Percentiles rank a stretch among this genome's conserved stretches.
phyloP scores from a whole-genome alignment of 75 land plant genomes.

The Sequoiadendron giganteum region DNA sequence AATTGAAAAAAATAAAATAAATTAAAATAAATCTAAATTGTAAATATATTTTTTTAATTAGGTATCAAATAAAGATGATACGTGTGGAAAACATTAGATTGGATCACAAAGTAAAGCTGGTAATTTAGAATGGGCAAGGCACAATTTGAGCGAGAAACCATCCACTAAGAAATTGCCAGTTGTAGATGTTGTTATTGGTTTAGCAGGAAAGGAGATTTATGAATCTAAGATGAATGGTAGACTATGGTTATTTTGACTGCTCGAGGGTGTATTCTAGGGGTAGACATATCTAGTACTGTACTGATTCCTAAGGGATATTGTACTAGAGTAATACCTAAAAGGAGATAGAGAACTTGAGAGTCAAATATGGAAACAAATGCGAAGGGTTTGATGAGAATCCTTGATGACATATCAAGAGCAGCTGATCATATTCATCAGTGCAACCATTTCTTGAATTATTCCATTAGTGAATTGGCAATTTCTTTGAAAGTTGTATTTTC shows the following conservation, averaged over 20 bases:
- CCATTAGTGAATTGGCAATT: conserved; percentile 16
- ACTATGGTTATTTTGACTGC: conserved; percentile 26
- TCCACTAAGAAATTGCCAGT: conserved; percentile 17
- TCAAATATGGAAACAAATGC: conserved; percentile 14
- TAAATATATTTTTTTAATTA: no score
- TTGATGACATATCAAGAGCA: conserved; percentile 14
- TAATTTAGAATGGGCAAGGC: background rate
- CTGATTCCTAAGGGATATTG: conserved; percentile 4
- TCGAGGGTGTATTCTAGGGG: conserved; percentile 28
- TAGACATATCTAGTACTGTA: conserved; percentile 18
- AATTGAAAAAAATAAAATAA: no score
- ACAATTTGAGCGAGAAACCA: conserved; percentile 10
- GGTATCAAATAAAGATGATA: background rate
- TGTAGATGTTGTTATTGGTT: conserved; percentile 18
- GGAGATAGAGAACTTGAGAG: conserved; percentile 10
- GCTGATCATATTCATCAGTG: conserved; percentile 11
- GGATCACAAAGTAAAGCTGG: background rate
- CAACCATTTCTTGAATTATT: conserved; percentile 2
- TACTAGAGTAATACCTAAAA: background rate
- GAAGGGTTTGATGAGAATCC: background rate
- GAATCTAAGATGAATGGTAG: conserved; percentile 16
- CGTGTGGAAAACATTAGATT: background rate
- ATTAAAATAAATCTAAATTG: no score
- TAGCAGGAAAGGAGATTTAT: conserved; percentile 22
- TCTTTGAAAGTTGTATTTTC: conserved; percentile 15